Evolutionary conservation across 805 yeast genomes (phyloP).

Genomic region (Metschnikowia amazonensis): DNA sequence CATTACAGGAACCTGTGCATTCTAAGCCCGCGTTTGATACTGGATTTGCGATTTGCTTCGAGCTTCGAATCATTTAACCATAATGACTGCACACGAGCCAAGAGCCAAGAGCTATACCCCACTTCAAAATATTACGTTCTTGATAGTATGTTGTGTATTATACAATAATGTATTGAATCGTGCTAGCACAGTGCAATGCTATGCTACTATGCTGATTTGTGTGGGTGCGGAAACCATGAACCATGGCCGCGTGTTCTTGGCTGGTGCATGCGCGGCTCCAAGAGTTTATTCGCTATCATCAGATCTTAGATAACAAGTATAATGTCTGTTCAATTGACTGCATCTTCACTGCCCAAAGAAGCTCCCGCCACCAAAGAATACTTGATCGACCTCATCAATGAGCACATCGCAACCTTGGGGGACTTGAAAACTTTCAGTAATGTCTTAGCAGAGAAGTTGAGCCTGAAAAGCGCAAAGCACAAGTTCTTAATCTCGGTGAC

Average conservation of each 20-base stretch:
- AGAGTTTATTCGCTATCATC: background rate
- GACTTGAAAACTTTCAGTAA: constrained; percentile 26
- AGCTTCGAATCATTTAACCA: too few relatives aligned
- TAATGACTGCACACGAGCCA: too few relatives aligned
- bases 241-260: too few relatives aligned
- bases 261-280: background rate
- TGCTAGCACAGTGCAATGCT: background rate
- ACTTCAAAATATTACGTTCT: too few relatives aligned
- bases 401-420: background rate
- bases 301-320: background rate
- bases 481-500: constrained; percentile 52
- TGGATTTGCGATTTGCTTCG: background rate
- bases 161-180: too few relatives aligned
- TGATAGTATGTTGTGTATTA: background rate
- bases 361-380: constrained; percentile 11
- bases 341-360: constrained; percentile 9
- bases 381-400: constrained; percentile 7
- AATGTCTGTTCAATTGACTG: constrained; percentile 14
- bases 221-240: background rate
- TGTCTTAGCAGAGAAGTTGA: constrained; percentile 31
- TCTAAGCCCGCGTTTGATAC: background rate
- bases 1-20: background rate
- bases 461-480: constrained; percentile 48
- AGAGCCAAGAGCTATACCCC: too few relatives aligned
- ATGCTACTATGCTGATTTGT: background rate